These are phyloP conservation scores for Marasmius oreades DNA, from an alignment of 1,284 basidiomycete species.

Conservation along the genomic window DNA sequence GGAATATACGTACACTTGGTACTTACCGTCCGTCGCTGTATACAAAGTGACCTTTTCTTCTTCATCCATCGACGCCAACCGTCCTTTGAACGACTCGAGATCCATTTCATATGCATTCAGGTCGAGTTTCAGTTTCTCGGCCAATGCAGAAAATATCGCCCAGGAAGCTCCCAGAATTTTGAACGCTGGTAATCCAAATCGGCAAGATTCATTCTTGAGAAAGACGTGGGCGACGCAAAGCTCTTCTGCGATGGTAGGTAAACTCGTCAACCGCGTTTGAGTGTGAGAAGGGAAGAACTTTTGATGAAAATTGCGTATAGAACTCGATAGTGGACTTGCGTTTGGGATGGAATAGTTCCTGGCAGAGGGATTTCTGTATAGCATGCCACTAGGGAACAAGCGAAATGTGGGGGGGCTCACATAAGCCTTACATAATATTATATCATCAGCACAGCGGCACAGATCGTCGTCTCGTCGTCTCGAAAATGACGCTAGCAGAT, in stretches of 20 bases:
- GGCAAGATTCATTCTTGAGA: conserved; percentile 14
- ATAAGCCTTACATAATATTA: too few species aligned
- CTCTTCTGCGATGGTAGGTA: conserved; percentile 5
- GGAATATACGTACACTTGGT: too few species aligned
- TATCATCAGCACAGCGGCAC: too few species aligned
- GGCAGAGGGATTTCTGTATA: too few species aligned
- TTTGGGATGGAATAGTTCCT: too few species aligned
- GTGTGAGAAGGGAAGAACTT: not conserved
- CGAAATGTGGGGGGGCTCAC: too few species aligned
- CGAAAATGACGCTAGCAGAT: too few species aligned
- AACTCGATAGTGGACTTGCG: too few species aligned
- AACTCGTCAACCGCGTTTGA: not conserved
- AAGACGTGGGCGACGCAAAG: conserved; percentile 10
- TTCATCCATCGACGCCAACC: not conserved
- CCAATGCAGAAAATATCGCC: conserved; percentile 9
- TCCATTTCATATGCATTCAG: not conserved
- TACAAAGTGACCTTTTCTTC: conserved; percentile 1
- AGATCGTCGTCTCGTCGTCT: too few species aligned
- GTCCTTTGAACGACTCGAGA: not conserved
- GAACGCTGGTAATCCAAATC: conserved; percentile 16
- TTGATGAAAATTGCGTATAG: not conserved
- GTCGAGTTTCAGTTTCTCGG: conserved; percentile 3
- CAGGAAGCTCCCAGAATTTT: conserved; percentile 18
- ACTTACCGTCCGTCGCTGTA: conserved; percentile 10
- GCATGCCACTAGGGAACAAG: too few species aligned